Base-by-base conservation (phyloP, 2,329 filamentous ascomycete genomes). In the Herpotrichia juniperi region DNA sequence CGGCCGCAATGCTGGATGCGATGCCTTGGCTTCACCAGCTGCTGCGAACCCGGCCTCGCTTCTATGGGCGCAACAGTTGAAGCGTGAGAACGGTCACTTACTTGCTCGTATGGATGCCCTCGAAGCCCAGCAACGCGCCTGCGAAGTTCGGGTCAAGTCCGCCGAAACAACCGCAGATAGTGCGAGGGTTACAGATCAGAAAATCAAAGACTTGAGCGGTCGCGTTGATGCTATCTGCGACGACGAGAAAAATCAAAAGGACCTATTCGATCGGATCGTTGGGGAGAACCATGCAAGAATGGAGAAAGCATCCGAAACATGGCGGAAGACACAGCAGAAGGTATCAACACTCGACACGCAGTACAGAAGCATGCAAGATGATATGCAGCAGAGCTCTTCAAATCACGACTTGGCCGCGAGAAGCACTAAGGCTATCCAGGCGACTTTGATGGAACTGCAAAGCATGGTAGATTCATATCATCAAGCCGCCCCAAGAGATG, bases 51-150 rank as follows among this genome's bases (percentile, higher is more conserved):
- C 65, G 56, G 55, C 59, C 3, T 57, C 63, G 7, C 64, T 78
- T 4, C 61, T 78, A 8, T 78, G 75, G 75, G 72, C 69, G 1
- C 69, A 74, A 24, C 72, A 76, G 42, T 62, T 77, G 25, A 72
- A 74, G 51, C 64, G 69, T 22, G 68, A 76, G 39, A 67, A 78
- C 50, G 58, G 54, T 3, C 58, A 65, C 40, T 62, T 78, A 2
- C 64, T 73, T 6, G 50, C 58, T 0, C 70, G 73, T 17, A 65
- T 77, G 61, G 64, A 69, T 42, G 51, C 59, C 9, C 64, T 77
- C n/a, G 73, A 76, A 30, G 31, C 47, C 5, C 50, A 59, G 22
- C 56, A 66, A 22, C 50, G 55, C 26, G 52, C 44, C 5, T 64
- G 61, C 39, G 53, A 64, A 25, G 24, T 49, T 1, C 62, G 63